Base-by-base conservation (phyloP, 2,329 filamentous ascomycete genomes). In the Alternaria conjuncta region DNA sequence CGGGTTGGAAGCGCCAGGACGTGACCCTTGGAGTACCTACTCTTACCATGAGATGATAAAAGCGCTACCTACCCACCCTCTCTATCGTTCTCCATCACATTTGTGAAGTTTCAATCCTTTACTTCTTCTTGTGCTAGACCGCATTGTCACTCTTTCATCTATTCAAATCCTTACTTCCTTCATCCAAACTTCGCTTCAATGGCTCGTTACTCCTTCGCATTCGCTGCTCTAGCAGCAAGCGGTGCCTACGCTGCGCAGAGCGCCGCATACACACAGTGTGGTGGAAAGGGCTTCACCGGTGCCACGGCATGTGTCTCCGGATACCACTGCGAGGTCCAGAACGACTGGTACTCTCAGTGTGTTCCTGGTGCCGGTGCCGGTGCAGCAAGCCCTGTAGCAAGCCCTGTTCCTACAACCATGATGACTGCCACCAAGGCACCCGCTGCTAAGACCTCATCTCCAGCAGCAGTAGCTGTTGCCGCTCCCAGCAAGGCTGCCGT, bases 341-440 rank as follows among this genome's bases (percentile, higher is more conserved):
- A 83, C 70, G 68, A 73, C 1, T 84, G 78, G 65, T 84, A 83
- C 71, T 78, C 67, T 30, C 82, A 84, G 69, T 84, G 82, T 61
- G n/a, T 65, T 41, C 49, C 49, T 41, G 30, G 49, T 11, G 30
- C 28, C 15, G 49, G 49, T 32, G 28, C 49, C n/a, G 49, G 13
- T 36, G 49, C 49, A 3, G 28, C 49, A n/a, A 28, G 26, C 28
- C 49, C 49, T 53, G 49, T 36, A 6, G 28, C 49, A n/a, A 28
- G 26, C 36, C 36, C 49, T 41, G 28, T 21, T 41, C 49, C 28
- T 20, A 53, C 30, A 30, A 51, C 49, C 20, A 23, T 32, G 10
- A 41, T 28, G 10, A 15, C 49, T 53, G 28, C 28, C 15, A 28
- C 28, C 18, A 51, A 51, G 10, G 47, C 47, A 32, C 26, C 47